Evolutionary conservation across 1,284 basidiomycete species (phyloP), one percentile per base, ranked within the genome.

Genomic region (Takashimella koratensis): DNA sequence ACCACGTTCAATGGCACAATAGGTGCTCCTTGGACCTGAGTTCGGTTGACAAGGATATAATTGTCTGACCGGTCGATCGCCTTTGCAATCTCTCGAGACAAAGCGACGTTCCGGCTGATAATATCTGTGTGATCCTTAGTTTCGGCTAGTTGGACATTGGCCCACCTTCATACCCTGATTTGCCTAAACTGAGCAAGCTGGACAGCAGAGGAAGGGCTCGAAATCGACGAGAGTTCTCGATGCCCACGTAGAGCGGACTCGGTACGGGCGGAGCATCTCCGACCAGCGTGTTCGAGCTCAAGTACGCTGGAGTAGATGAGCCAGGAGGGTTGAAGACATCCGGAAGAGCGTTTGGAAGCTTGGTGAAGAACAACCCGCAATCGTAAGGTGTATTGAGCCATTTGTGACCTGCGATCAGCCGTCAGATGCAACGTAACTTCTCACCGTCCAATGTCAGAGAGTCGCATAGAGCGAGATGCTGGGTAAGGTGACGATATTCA

Each of bases 371-470:
- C 2, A 81, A 49, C 3, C 79, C 80, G 42, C 74, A 75, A 56
- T 80, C 80, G 66, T 82, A 81, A 3, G 80, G 80, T 0, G 79
- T 70, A 45, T 77, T 76, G 16, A 79, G 67, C 76, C 76, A 78
- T 58, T 79, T 79, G 57, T 79, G 77, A 11, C 67, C 76, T 77
- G 48, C 5, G 13, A 57, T 53, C 20, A 52, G 51, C 24, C 22
- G 39, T 44, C n/a, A 49, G 21, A 24, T 39, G n/a, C 19, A 16
- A 49, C 16, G 8, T 36, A 8, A 36, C 11, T 16, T 64, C 70
- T 52, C 26, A 78, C 79, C 79, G 60, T 81, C 80, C 12, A 74
- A 54, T 0, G 79, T 79, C 30, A 81, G 65, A 49, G 73, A 76
- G 59, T 81, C 79, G 3, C 75, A 79, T 23, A 76, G 58, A 16